A percentile compares a stretch with the other conserved stretches of the same genome.
Evolutionary conservation across 805 yeast species (phyloP).

Genomic region (Candida schatavii): DNA sequence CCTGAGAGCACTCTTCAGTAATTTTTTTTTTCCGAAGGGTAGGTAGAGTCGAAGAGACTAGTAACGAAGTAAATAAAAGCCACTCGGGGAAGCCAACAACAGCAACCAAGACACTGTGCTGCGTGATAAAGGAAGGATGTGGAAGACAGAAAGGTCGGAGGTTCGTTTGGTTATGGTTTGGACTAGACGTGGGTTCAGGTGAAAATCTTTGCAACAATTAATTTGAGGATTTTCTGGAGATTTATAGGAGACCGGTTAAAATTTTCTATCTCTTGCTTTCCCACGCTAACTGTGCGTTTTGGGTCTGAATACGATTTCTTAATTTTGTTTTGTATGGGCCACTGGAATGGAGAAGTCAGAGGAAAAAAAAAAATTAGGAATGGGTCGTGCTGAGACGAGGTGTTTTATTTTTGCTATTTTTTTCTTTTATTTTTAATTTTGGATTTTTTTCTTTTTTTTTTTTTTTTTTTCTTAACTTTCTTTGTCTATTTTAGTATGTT

Average conservation of each 20-base stretch:
- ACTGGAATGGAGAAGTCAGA: not conserved
- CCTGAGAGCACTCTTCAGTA: too few relatives aligned
- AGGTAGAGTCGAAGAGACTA: too few relatives aligned
- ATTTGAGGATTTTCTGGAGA: not conserved
- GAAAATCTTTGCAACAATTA: not conserved
- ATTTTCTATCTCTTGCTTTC: not conserved
- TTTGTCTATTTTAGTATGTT: too few relatives aligned
- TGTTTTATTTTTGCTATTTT: not conserved
- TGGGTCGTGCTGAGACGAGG: not conserved
- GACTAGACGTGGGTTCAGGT: not conserved
- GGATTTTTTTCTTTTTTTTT: too few relatives aligned
- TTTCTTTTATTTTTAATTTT: too few relatives aligned
- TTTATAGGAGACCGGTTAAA: not conserved
- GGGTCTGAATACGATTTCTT: not conserved
- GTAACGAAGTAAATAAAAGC: too few relatives aligned
- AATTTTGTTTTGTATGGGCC: not conserved
- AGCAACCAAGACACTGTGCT: not conserved
- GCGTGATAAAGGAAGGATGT: not conserved
- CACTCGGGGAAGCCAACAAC: not conserved
- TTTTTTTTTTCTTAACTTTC: too few relatives aligned
- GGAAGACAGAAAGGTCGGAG: not conserved
- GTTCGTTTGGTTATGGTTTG: not conserved
- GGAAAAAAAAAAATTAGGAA: not conserved
- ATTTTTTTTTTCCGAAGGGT: too few relatives aligned
- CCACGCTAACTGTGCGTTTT: not conserved